Base-by-base conservation (phyloP, 495 filamentous ascomycete species). In the Copromyces sp. region DNA sequence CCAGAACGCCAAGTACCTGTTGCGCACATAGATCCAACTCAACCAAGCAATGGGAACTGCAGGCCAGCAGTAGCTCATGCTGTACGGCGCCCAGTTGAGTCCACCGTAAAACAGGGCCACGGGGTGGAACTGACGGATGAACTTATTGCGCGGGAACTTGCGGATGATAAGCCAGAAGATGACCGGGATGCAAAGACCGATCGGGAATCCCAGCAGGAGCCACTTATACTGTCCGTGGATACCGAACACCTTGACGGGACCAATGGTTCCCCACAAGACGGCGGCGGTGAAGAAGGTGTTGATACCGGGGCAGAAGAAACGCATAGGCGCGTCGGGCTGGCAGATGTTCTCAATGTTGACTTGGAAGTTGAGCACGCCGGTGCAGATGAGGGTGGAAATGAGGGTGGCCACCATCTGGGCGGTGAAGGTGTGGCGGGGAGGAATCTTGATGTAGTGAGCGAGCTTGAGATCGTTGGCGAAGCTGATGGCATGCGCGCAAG, bases 241-340 rank as follows among this genome's bases (percentile, higher is more conserved):
- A 20, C 82, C 82, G 73, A 79, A 84, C 20, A 83, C 77, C 77
- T 83, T 84, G 65, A 78, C 72, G n/a, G 83, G 83, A 3, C 83
- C 83, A 24, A 84, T 77, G 3, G 83, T 84, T 14, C 83, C 83
- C 83, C 83, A 84, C 39, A 84, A 80, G 2, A 84, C 80, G 32
- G 82, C 79, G 8, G 83, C 80, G 1, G 83, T 84, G 75, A 84
- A 84, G 73, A 83, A 83, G 16, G 82, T 81, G 77, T 83, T 84
- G 59, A 80, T 73, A 14, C 78, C 78, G 39, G 83, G 83, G 75
- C 83, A 84, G 47, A 76, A 79, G 72, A 83, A 83, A 9, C 78
- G 76, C 73, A 80, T 81, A 0, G 82, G 81, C 40, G 83, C 83
- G 12, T 80, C 39, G n/a, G 72, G 32, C 9, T 82, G 83, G 78